These are phyloP conservation scores for Begonia loranthoides DNA, from an alignment of 306 rosid genomes.

Conservation along the genomic window DNA sequence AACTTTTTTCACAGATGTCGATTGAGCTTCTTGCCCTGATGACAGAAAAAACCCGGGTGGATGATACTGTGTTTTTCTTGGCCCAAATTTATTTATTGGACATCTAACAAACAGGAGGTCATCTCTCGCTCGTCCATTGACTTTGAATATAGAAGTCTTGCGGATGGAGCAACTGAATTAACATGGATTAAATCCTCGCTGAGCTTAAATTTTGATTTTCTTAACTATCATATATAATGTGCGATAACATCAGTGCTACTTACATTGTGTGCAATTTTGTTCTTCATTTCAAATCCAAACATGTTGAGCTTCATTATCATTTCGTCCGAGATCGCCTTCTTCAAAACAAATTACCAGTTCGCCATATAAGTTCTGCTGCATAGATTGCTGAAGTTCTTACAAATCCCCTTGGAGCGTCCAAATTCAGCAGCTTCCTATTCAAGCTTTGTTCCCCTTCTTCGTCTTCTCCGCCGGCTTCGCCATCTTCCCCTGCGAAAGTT, in stretches of 20 bases:
- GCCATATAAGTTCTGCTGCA: too few relatives aligned
- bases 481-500: conserved; percentile 41
- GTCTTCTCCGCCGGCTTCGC: conserved; percentile 41
- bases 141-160: background rate
- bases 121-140: background rate
- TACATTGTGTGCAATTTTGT: background rate
- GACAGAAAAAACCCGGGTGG: background rate
- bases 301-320: background rate
- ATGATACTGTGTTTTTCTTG: background rate
- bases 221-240: background rate
- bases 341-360: too few relatives aligned
- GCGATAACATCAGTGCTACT: too few relatives aligned
- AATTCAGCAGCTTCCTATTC: too few relatives aligned
- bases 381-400: too few relatives aligned
- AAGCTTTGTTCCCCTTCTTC: too few relatives aligned
- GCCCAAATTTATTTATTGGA: background rate
- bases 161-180: background rate
- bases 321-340: too few relatives aligned
- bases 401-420: too few relatives aligned
- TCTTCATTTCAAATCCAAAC: background rate
- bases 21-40: background rate
- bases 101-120: background rate
- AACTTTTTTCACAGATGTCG: background rate
- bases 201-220: background rate
- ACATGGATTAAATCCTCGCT: background rate